These are phyloP conservation scores for Plasmopara halstedii DNA, from an alignment of 352 stramenopile species.

Conservation along the genomic window DNA sequence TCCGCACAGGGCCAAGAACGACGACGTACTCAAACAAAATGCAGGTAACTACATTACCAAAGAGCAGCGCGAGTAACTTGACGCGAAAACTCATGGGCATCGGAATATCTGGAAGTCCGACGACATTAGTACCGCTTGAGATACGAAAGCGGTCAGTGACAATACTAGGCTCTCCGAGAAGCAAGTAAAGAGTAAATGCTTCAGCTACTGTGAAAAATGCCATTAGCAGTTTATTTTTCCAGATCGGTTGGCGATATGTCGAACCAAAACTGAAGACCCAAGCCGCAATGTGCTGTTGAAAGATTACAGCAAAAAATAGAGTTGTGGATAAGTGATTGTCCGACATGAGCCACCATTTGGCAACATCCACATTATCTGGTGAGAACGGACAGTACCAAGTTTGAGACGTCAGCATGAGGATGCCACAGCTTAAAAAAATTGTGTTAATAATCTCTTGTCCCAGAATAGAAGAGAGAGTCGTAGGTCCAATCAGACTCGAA, in stretches of 20 bases:
- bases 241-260: background rate
- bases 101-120: background rate
- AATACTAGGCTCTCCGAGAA: background rate
- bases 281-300: background rate
- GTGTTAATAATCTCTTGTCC: background rate
- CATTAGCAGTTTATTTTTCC: background rate
- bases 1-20: background rate
- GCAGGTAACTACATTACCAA: background rate
- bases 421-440: background rate
- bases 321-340: background rate
- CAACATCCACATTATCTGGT: background rate
- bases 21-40: background rate
- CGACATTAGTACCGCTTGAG: background rate
- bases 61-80: background rate
- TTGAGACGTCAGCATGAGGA: background rate
- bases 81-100: background rate
- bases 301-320: background rate
- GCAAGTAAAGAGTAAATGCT: background rate
- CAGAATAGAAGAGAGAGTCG: background rate
- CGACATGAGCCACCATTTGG: background rate
- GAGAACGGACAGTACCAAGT: background rate
- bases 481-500: background rate
- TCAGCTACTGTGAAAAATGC: background rate
- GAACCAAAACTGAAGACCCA: background rate
- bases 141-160: background rate